Percentiles rank a stretch among this genome's conserved stretches.
These are phyloP conservation scores for Luvunga scandens DNA, from an alignment of 345 rosid genomes.

Conservation along the genomic window DNA sequence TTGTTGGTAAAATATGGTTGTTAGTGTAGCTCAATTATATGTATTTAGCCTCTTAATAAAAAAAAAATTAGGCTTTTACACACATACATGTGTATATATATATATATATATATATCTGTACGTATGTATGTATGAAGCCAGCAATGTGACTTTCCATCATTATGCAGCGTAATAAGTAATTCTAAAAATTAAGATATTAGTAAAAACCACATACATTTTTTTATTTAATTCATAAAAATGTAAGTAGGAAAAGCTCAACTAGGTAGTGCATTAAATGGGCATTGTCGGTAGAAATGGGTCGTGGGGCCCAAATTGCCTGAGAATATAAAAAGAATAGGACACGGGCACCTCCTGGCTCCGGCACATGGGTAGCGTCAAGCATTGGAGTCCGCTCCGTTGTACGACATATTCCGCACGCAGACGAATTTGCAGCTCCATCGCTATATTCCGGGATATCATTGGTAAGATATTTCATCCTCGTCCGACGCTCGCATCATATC, in stretches of 20 bases:
- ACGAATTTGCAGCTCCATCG: neutral
- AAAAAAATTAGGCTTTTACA: too few species aligned
- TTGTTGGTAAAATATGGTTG: too few species aligned
- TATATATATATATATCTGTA: too few species aligned
- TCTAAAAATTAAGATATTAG: too few species aligned
- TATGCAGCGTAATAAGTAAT: too few species aligned
- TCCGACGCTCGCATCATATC: neutral
- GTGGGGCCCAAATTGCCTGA: conserved; percentile 12
- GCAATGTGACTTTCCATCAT: too few species aligned
- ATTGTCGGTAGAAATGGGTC: conserved; percentile 25
- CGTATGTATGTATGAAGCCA: too few species aligned
- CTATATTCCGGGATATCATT: neutral
- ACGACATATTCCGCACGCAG: neutral
- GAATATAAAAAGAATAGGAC: neutral
- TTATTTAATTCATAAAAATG: too few species aligned
- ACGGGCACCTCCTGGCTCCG: neutral
- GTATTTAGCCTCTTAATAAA: too few species aligned
- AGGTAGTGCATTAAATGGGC: conserved; percentile 1
- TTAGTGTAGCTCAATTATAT: too few species aligned
- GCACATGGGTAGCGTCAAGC: conserved; percentile 9
- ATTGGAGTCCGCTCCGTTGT: neutral
- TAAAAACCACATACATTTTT: too few species aligned
- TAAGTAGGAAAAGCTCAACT: neutral
- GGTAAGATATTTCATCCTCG: neutral
- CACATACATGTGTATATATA: too few species aligned